These are phyloP conservation scores for Pelargonium nanum DNA, from an alignment of 345 rosid genomes.

Conservation along the genomic window DNA sequence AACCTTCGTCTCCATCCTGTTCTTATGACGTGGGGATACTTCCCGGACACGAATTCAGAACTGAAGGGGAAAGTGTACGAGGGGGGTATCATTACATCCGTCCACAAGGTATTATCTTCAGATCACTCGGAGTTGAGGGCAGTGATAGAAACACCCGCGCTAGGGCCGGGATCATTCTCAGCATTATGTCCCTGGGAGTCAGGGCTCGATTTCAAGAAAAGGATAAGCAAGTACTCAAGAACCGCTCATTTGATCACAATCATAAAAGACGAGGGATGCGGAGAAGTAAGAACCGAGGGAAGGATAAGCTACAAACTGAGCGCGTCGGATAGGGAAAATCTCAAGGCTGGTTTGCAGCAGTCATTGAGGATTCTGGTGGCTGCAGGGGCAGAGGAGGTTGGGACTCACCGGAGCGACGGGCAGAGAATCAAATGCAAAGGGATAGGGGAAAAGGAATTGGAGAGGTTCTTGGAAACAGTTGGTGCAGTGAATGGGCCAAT, in stretches of 20 bases:
- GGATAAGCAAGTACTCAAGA: conserved; percentile 44
- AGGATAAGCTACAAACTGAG: conserved; percentile 27
- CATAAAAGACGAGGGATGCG: conserved; percentile 33
- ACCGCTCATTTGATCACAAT: conserved; percentile 34
- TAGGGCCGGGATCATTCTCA: conserved; percentile 59
- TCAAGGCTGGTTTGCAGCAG: conserved; percentile 41
- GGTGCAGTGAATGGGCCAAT: conserved; percentile 23
- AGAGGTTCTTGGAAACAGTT: conserved; percentile 39
- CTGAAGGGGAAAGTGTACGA: conserved; percentile 41
- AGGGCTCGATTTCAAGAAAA: conserved; percentile 46
- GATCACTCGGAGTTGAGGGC: conserved; percentile 31
- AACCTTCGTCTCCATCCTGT: conserved; percentile 87
- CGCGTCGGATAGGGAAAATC: conserved; percentile 50
- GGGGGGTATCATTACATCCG: conserved; percentile 62
- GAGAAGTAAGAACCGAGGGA: conserved; percentile 26
- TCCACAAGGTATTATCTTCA: conserved; percentile 32
- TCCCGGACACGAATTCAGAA: conserved; percentile 48
- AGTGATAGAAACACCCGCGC: conserved; percentile 42
- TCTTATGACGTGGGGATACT: conserved; percentile 82
- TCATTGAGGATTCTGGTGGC: conserved; percentile 51
- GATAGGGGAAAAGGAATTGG: conserved; percentile 26
- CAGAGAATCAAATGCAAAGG: conserved; percentile 45
- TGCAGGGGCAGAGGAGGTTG: conserved; percentile 78
- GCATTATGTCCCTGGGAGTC: conserved; percentile 57
- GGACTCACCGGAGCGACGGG: conserved; percentile 59